Percentiles rank a stretch among this genome's conserved stretches.
Conservation (phyloP, 768 basidiomycete species). For the Agaricus subrufescens region DNA sequence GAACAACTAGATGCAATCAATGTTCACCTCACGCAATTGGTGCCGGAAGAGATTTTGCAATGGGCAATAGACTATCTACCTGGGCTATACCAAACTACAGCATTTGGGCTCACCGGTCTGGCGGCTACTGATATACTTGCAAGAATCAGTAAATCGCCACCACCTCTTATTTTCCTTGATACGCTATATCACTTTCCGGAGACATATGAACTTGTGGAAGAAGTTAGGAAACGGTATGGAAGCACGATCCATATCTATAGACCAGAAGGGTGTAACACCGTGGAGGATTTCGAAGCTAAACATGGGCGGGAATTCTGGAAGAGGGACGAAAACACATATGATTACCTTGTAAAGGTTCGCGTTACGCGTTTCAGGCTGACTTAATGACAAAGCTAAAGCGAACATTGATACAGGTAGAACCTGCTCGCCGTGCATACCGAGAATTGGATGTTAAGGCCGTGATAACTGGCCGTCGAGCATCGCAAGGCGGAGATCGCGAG, state of each 20-base stretch:
- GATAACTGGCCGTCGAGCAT: conserved; percentile 92
- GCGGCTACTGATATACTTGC: conserved; percentile 94
- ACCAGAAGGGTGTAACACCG: conserved; percentile 65
- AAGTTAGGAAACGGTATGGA: conserved; percentile 74
- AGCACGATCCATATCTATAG: conserved; percentile 71
- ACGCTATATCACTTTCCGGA: conserved; percentile 95
- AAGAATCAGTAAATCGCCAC: conserved; percentile 60
- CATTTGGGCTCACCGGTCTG: conserved; percentile 93
- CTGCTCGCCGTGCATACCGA: conserved; percentile 83
- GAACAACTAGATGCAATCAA: conserved; percentile 70
- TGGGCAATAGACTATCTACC: conserved; percentile 86
- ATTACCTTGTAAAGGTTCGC: conserved; percentile 85
- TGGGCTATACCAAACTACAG: conserved; percentile 87
- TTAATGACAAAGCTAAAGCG: not conserved
- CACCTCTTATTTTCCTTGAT: conserved; percentile 93
- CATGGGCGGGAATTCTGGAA: conserved; percentile 87
- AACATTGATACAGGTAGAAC: conserved; percentile 66
- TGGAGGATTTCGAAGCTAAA: conserved; percentile 71
- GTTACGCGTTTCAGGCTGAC: not conserved
- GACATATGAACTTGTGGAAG: conserved; percentile 84
- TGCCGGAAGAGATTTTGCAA: conserved; percentile 77
- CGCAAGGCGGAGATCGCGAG: conserved; percentile 89
- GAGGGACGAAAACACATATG: conserved; percentile 80
- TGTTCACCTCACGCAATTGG: conserved; percentile 59
- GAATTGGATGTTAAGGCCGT: conserved; percentile 75